These are phyloP conservation scores for Protomyces lactucae-debilis DNA, from an alignment of 1,139 yeast genomes.

Conservation along the genomic window DNA sequence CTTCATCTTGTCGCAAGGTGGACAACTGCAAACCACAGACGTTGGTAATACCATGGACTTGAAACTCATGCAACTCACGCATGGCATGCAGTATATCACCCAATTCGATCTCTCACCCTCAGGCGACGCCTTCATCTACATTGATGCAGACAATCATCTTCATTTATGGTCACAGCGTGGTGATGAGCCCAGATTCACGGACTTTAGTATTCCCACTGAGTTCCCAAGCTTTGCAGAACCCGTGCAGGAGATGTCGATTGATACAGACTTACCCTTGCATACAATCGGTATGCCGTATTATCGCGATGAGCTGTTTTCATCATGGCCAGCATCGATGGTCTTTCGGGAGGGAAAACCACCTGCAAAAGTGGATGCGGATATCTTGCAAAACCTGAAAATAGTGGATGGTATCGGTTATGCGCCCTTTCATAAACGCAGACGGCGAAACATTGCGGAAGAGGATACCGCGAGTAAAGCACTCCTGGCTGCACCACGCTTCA, in stretches of 20 bases:
- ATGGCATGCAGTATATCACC: constrained; percentile 45
- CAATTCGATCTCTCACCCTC: constrained; percentile 66
- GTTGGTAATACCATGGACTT: constrained; percentile 64
- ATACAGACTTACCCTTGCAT: constrained; percentile 50
- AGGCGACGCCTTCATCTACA: constrained; percentile 71
- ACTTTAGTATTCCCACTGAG: constrained; percentile 50
- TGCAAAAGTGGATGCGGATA: constrained; percentile 37
- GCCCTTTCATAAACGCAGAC: constrained; percentile 52
- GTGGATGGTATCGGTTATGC: constrained; percentile 39
- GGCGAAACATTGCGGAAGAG: constrained; percentile 36
- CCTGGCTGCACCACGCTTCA: constrained; percentile 52
- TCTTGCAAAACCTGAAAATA: constrained; percentile 36
- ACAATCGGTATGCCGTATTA: constrained; percentile 84
- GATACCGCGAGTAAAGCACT: constrained; percentile 10
- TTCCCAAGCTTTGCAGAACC: constrained; percentile 44
- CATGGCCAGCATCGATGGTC: constrained; percentile 63
- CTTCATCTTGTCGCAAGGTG: constrained; percentile 65
- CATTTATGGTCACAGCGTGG: constrained; percentile 63
- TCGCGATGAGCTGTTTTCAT: constrained; percentile 68
- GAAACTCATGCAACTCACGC: constrained; percentile 38
- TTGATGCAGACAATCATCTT: constrained; percentile 59
- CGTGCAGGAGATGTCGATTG: constrained; percentile 25
- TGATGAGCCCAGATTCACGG: constrained; percentile 43
- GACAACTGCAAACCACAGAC: constrained; percentile 82
- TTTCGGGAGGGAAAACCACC: constrained; percentile 50